Evolutionary conservation across 1,284 basidiomycete species (phyloP).

Genomic region (Melanopsichium pennsylvanicum): DNA sequence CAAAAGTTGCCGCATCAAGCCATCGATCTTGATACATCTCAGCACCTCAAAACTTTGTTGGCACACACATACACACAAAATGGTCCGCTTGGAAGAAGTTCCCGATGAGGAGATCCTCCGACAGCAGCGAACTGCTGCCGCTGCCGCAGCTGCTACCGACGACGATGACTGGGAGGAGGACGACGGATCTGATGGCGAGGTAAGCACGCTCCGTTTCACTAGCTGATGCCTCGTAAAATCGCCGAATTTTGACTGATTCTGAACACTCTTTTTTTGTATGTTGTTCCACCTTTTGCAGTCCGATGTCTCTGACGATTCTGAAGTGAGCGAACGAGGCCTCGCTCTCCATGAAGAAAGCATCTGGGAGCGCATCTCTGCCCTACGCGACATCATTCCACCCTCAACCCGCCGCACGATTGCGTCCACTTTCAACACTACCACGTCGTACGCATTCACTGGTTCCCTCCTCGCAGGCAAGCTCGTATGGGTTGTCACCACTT

Average conservation of each 20-base stretch:
- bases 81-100: conserved; percentile 50
- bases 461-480: conserved; percentile 82
- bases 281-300: conserved; percentile 16
- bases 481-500: conserved; percentile 94
- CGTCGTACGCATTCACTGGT: conserved; percentile 71
- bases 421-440: conserved; percentile 73
- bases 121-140: conserved; percentile 34
- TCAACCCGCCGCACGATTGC: conserved; percentile 80
- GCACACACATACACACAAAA: conserved; percentile 3
- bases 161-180: conserved; percentile 43
- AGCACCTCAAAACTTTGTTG: too few relatives aligned
- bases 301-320: conserved; percentile 55
- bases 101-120: conserved; percentile 50
- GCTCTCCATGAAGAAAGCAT: conserved; percentile 74
- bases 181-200: conserved; percentile 43
- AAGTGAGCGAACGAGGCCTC: conserved; percentile 57
- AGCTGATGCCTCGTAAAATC: not conserved
- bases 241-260: not conserved
- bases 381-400: conserved; percentile 94
- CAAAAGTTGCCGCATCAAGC: not conserved
- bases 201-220: conserved; percentile 4
- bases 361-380: conserved; percentile 84
- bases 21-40: too few relatives aligned
- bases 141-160: conserved; percentile 32
- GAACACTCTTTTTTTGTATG: not conserved